Evolutionary conservation across 768 basidiomycete genomes (phyloP), one percentile per base, ranked within the genome.

Genomic region (Mycena kentingensis): DNA sequence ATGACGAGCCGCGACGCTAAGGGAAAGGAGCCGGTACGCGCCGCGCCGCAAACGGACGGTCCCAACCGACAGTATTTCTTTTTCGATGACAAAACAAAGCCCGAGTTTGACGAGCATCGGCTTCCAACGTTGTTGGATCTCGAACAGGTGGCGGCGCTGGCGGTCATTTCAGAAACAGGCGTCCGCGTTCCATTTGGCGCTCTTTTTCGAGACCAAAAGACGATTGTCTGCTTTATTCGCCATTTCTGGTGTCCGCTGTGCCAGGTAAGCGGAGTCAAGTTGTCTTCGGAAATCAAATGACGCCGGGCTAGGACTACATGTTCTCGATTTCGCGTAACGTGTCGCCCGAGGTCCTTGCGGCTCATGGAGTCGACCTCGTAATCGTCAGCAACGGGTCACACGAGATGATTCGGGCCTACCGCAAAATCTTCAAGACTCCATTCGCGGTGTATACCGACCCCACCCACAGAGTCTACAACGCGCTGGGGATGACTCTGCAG

Each of bases 301-400:
- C 83, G 0, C 70, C 80, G 22, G 84, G 84, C 62, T 83, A 85
- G 55, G 87, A 89, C 62, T 89, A 87, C 60, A 80, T 88, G 76
- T 76, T 78, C 48, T 81, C 80, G 35, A 73, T 89, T 56, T 65
- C 79, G 54, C 68, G 70, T 5, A 75, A 78, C 39, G 74, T 84
- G 12, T 69, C 81, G 27, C 70, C 73, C 3, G 74, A 71, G 41
- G 72, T 73, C 5, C 73, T 88, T 21, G 69, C 74, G 52, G 67
- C 70, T 39, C 75, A 78, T 22, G 73, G 76, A n/a, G 73, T 83
- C 24, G 77, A 80, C 28, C 65, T 87, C 42, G 70, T 87, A 36
- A 75, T 87, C 62, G 77, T 88, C 61, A 82, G 85, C 22, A 81
- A 84, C 62, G 87, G 87, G 5, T 80, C 82, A 0, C 78, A 72